Evolutionary conservation across 805 yeast species (phyloP), one percentile per base, ranked within the genome.

Genomic region (Starmerella cellae): DNA sequence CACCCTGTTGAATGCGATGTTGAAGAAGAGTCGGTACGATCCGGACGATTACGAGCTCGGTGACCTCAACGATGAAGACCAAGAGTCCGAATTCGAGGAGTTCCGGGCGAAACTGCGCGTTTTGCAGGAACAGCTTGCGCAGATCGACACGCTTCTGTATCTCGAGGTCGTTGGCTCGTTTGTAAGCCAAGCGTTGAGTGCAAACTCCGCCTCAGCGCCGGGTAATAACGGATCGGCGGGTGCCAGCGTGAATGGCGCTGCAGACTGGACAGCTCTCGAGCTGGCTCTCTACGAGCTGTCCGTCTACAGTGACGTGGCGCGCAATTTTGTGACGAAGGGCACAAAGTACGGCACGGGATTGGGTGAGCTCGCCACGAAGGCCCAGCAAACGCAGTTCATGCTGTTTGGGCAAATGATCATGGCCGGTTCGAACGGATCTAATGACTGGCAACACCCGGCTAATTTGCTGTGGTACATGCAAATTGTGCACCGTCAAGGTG

Each of bases 391-490:
- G 9, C 49, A 46, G 27, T 43, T 39, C 39, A 19, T 37, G 46
- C 72, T 80, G 60, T 66, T 83, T 24, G 50, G 41, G 6, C 32
- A 43, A 11, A 50, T 52, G 54, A 41, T 52, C 21, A 35, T 32
- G 19, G 42, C 50, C 4, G 41, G 38, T 2, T 44, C 42, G 19
- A 36, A 41, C 66, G 11, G 71, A 73, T 49, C 41, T 11, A 32
- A 21, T 19, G 14, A 13, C 18, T 46, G 49, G 49, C 10, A 16
- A 14, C 94, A 87, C 57, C 84, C 94, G n/a, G 68, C 79, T 46
- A 77, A 85, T 46, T 95, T 84, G 57, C 62, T 82, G 31, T 69
- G 73, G 37, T 83, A 82, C 51, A 84, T 91, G 66, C 97, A 91
- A 58, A 66, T 91, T 27, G 74, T 84, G 26, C 77, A 83, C 43